Base-by-base conservation (phyloP, 1,284 basidiomycete genomes). In the Athelia psychrophila region DNA sequence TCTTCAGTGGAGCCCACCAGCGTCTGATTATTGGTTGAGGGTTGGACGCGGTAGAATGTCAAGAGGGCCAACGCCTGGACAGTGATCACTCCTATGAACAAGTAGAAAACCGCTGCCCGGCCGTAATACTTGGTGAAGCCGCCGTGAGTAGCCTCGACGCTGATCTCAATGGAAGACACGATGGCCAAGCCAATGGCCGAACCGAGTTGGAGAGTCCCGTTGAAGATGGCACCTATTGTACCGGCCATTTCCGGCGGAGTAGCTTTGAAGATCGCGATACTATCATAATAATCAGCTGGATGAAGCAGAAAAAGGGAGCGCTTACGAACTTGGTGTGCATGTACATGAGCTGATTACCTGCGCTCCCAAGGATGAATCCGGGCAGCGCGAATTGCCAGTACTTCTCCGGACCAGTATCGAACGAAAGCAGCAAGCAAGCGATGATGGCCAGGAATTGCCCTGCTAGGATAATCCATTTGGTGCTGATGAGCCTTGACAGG, bases 201-300 rank as follows among this genome's bases (percentile, higher is more conserved):
- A 20, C 81, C 80, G 48, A 79, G 66, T 61, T 83, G 78, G 0
- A 81, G 70, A 10, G 77, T 77, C 19, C 73, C 70, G 53, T 79
- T 79, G 66, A 81, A 80, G 30, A 83, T 75, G 2, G 81, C 81
- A 15, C 79, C 79, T 2, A 80, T 74, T 1, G 74, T 77, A 36
- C 81, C 81, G 1, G 79, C 71, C 63, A 78, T 74, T 15, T 68
- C 65, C 3, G 76, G 51, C 2, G 80, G 80, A 2, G 71, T 70
- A n/a, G 68, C 69, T 42, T 69, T 72, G 64, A 83, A 76, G 42
- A 82, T 72, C 12, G 79, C 78, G 52, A 83, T 78, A 57, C 77
- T 81, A 48, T 13, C 6, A 30, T 13, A 13, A 20, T n/a, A 13
- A 2, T 45, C n/a, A 51, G 27, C 1, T n/a, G n/a, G 13, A 25